Percentiles rank a stretch among this genome's conserved stretches.
These are phyloP conservation scores for Steccherinum ochraceum DNA, from an alignment of 768 basidiomycete species.

Conservation along the genomic window DNA sequence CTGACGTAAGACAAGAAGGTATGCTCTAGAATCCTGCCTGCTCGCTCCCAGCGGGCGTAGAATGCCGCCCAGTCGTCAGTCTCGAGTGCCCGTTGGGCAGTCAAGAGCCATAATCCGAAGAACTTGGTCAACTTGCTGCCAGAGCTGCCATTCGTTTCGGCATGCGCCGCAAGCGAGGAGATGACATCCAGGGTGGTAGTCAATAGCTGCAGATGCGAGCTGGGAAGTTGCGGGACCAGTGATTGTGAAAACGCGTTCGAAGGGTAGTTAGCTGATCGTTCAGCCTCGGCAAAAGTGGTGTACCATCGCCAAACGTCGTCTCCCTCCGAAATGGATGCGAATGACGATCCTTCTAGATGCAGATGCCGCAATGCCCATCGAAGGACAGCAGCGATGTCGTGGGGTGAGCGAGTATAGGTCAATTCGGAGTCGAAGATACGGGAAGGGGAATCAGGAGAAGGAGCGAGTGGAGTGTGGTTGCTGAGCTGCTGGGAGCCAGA, in stretches of 20 bases:
- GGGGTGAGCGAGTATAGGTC: slow-evolving; percentile 55
- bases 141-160: slow-evolving; percentile 66
- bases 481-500: slow-evolving; percentile 28
- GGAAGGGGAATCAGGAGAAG: slow-evolving; percentile 37
- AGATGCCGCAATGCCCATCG: slow-evolving; percentile 80
- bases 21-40: slow-evolving; percentile 70
- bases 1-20: slow-evolving; percentile 68
- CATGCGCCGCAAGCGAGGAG: slow-evolving; percentile 63
- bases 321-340: slow-evolving; percentile 34
- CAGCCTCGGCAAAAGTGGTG: slow-evolving; percentile 50
- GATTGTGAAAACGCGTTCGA: slow-evolving; percentile 54
- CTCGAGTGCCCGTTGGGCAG: slow-evolving; percentile 31
- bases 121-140: slow-evolving; percentile 74
- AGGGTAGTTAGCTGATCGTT: slow-evolving; percentile 56
- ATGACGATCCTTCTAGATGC: slow-evolving; percentile 48
- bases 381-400: slow-evolving; percentile 75
- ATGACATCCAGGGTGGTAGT: slow-evolving; percentile 53
- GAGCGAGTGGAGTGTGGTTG: slow-evolving; percentile 40
- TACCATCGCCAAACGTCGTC: slow-evolving; percentile 52
- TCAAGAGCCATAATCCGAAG: slow-evolving; percentile 68
- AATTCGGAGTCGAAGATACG: slow-evolving; percentile 62
- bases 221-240: slow-evolving; percentile 54
- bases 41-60: slow-evolving; percentile 69
- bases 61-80: slow-evolving; percentile 59
- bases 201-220: slow-evolving; percentile 53